Evolutionary conservation across 495 filamentous ascomycete species (phyloP), one percentile per base, ranked within the genome.

Genomic region (Podospora bellae-mahoneyi): DNA sequence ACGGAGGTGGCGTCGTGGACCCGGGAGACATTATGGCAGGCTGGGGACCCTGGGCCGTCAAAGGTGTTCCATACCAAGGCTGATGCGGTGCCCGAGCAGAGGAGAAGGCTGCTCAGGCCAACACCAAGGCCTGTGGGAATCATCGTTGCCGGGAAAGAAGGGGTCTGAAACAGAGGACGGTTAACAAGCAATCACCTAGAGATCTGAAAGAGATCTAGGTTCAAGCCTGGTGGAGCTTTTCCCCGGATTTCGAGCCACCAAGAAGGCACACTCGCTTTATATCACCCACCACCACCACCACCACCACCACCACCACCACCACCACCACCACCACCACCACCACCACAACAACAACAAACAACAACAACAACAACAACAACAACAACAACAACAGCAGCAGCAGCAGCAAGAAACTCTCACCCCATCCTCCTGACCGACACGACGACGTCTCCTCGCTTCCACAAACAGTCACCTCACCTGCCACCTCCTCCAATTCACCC

Each of bases 51-150:
- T 1, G 74, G 72, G 30, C 82, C 82, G 68, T 84, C 82, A 61
- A 83, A 84, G n/a, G 81, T 84, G 68, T 84, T 78, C 73, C 77
- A 83, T 9, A 76, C 77, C 15, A 76, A 70, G 62, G 78, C 74
- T 20, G 68, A 32, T 59, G 77, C 65, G 19, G 65, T 62, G 28
- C 30, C 60, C 64, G 65, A 68, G 59, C 60, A 68, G 63, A 66
- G 66, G 64, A 59, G 9, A 67, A 70, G 39, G 55, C 18, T 39
- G 53, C 60, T 58, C 15, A 48, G 39, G 39, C 39, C 39, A 13
- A 48, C 39, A 6, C 13, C 9, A 3, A 48, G 39, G 13, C 39
- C 9, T 5, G 39, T 48, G 13, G 39, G 39, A 48, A 18, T 13
- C 39, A 48, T 48, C 2, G 2, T 48, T 13, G 7, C 39, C 7